Evolutionary conservation across 305 asterid species (phyloP).

Genomic region (Ilex paraguariensis): DNA sequence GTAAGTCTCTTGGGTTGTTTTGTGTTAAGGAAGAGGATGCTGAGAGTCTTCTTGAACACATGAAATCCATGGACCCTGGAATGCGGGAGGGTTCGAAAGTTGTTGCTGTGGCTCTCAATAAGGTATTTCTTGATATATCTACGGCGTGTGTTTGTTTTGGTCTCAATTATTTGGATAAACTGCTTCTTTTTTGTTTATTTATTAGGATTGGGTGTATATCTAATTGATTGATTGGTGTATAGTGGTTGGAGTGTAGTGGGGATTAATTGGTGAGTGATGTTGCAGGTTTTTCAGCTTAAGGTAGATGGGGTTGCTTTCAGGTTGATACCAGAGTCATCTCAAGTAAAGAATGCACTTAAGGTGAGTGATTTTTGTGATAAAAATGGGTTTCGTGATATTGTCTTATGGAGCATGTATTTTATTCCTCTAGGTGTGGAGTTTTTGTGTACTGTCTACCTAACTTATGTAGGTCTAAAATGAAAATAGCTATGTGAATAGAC

Average conservation of each 20-base stretch:
- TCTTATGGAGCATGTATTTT: slow-evolving; percentile 1
- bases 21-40: slow-evolving; percentile 84
- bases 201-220: neutral
- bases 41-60: slow-evolving; percentile 49
- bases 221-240: too few relatives aligned
- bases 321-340: slow-evolving; percentile 85
- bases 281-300: slow-evolving; percentile 81
- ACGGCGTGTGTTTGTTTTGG: neutral
- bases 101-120: slow-evolving; percentile 75
- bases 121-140: slow-evolving; percentile 33
- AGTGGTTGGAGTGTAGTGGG: neutral
- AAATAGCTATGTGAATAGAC: too few relatives aligned
- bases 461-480: too few relatives aligned
- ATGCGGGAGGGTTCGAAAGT: slow-evolving; percentile 59
- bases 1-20: slow-evolving; percentile 64
- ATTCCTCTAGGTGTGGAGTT: neutral
- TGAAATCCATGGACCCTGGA: slow-evolving; percentile 62
- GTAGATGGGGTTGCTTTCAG: slow-evolving; percentile 90
- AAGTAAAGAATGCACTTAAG: slow-evolving; percentile 73
- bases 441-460: too few relatives aligned
- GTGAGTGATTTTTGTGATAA: slow-evolving; percentile 27
- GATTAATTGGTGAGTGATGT: slow-evolving; percentile 11
- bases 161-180: too few relatives aligned
- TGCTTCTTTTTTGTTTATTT: neutral
- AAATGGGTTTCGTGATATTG: too few relatives aligned